Evolutionary conservation across 768 basidiomycete genomes (phyloP).

Genomic region (Pulveroboletus ravenelii): DNA sequence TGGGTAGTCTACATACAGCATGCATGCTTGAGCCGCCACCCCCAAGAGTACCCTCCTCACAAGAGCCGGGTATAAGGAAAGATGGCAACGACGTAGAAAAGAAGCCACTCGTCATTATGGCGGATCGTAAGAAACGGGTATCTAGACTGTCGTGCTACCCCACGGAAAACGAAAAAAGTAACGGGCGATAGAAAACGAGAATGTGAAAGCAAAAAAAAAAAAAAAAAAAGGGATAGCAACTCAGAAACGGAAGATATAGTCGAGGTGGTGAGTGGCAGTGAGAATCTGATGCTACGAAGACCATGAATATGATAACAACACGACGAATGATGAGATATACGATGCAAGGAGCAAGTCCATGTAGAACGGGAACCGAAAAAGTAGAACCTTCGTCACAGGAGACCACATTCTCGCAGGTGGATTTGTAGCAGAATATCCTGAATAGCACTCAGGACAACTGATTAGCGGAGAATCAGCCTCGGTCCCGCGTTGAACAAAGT

Average conservation of each 20-base stretch:
- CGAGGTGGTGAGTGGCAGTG: constrained; percentile 20
- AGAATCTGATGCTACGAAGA: constrained; percentile 23
- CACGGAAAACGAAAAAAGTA: neutral
- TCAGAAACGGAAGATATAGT: constrained; percentile 10
- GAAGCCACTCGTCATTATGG: constrained; percentile 15
- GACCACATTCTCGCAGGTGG: constrained; percentile 81
- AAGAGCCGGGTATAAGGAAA: neutral
- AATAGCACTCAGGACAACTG: constrained; percentile 79
- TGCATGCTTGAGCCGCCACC: neutral
- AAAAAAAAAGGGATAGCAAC: constrained; percentile 7
- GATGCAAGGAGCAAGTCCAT: constrained; percentile 8
- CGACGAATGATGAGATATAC: constrained; percentile 24
- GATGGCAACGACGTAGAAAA: neutral
- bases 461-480: neutral
- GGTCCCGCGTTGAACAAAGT: neutral
- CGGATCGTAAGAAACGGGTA: constrained; percentile 22
- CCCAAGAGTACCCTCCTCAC: constrained; percentile 1
- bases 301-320: constrained; percentile 22
- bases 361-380: neutral
- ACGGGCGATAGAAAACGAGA: neutral
- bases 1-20: constrained; percentile 12
- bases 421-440: constrained; percentile 86
- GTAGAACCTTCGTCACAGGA: constrained; percentile 38
- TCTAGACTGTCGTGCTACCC: constrained; percentile 23
- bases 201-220: neutral